Conservation (phyloP, 2,329 filamentous ascomycete species). For the Raffaelea albimanens region DNA sequence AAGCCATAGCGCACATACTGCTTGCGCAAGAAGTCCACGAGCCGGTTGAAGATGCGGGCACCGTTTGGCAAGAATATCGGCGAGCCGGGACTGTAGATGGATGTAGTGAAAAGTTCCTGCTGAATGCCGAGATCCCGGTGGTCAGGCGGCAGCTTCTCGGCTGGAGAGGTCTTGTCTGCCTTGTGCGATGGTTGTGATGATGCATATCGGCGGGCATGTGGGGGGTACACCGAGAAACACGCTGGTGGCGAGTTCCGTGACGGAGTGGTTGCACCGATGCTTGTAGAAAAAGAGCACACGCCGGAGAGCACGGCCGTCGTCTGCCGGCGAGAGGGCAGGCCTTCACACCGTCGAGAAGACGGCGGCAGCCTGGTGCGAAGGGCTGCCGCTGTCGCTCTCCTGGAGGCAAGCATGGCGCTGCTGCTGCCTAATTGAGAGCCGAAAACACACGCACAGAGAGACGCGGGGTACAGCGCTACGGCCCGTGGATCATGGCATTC, state of each 20-base stretch:
- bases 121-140: conserved; percentile 51
- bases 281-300: too few species aligned
- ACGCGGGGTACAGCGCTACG: too few species aligned
- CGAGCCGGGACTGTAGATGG: conserved; percentile 73
- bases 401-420: conserved; percentile 17
- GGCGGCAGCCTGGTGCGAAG: not conserved
- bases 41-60: conserved; percentile 72
- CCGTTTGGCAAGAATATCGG: conserved; percentile 79
- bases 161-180: conserved; percentile 9
- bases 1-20: conserved; percentile 83
- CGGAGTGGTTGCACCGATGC: too few species aligned
- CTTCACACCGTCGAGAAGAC: not conserved
- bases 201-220: conserved; percentile 16
- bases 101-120: conserved; percentile 72
- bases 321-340: not conserved
- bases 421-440: too few species aligned
- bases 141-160: conserved; percentile 30
- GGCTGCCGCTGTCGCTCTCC: conserved; percentile 6
- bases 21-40: conserved; percentile 70
- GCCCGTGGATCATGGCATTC: too few species aligned
- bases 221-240: too few species aligned
- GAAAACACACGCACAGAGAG: too few species aligned
- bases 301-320: too few species aligned
- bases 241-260: too few species aligned
- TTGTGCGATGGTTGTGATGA: conserved; percentile 17